Percentiles rank a stretch among this genome's conserved stretches.
Conservation (phyloP, 116 monocot species). For the Cymodocea nodosa region DNA sequence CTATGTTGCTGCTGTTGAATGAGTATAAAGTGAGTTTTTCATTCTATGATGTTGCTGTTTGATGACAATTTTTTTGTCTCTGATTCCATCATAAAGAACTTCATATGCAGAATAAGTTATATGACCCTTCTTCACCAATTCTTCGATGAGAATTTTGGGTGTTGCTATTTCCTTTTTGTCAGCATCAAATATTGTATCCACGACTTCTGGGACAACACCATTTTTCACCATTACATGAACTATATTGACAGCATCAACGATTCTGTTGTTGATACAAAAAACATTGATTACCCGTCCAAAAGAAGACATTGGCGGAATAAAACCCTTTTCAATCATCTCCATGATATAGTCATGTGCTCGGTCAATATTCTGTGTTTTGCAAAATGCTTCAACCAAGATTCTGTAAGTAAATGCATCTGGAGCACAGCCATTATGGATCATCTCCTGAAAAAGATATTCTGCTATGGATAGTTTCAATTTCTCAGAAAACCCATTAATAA, state of each 20-base stretch:
- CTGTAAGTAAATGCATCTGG: constrained; percentile 73
- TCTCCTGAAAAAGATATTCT: constrained; percentile 64
- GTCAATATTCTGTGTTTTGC: constrained; percentile 45
- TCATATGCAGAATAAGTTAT: constrained; percentile 82
- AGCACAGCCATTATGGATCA: constrained; percentile 29
- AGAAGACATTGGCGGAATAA: constrained; percentile 63
- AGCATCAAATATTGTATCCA: constrained; percentile 53
- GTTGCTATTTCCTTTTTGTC: constrained; percentile 87
- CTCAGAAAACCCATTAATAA: constrained; percentile 57
- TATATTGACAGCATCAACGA: constrained; percentile 51
- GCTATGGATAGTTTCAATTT: constrained; percentile 46
- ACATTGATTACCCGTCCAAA: constrained; percentile 70
- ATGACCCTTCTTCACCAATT: constrained; percentile 74
- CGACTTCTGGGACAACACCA: constrained; percentile 59
- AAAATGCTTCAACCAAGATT: constrained; percentile 53
- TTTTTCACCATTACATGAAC: constrained; percentile 56
- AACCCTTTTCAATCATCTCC: constrained; percentile 29
- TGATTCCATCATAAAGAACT: constrained; percentile 82
- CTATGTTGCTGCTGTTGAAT: too few relatives aligned
- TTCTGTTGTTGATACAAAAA: constrained; percentile 26
- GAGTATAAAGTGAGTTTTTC: too few relatives aligned
- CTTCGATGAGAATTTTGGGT: constrained; percentile 90
- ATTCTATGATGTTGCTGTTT: constrained; percentile 10
- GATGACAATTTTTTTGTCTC: constrained; percentile 39
- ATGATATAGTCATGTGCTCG: constrained; percentile 43